Percentiles rank a stretch among this genome's conserved stretches.
These are phyloP conservation scores for Mallotus japonicus DNA, from an alignment of 441 rosid genomes.

Conservation along the genomic window DNA sequence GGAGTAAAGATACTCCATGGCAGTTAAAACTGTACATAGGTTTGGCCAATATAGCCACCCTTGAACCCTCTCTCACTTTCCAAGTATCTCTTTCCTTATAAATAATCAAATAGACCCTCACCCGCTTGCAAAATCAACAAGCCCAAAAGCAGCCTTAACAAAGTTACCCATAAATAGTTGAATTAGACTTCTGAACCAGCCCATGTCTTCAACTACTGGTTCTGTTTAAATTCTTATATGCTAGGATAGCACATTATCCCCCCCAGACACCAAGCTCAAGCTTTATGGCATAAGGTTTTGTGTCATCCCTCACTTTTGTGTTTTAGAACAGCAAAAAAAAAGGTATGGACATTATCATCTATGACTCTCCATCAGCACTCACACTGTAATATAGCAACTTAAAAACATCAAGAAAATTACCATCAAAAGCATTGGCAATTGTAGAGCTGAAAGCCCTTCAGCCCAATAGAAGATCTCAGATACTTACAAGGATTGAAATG, in stretches of 20 bases:
- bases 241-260: background rate
- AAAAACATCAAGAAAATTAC: background rate
- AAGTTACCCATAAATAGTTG: background rate
- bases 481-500: conserved; percentile 51
- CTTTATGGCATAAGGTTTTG: background rate
- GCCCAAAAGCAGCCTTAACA: background rate
- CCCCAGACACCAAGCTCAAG: background rate
- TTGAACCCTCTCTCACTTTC: too few species aligned
- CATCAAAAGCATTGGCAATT: background rate
- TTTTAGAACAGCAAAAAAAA: background rate
- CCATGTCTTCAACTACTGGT: background rate
- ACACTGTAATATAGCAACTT: background rate
- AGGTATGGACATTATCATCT: background rate
- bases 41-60: background rate
- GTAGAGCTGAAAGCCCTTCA: background rate
- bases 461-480: conserved; percentile 11
- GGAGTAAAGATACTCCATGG: too few species aligned
- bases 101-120: background rate
- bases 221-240: background rate
- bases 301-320: background rate
- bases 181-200: background rate
- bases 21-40: background rate
- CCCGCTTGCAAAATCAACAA: background rate
- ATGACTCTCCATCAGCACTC: background rate
- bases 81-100: background rate